phyloP scores from a whole-genome alignment of 495 filamentous ascomycete genomes.

The Melanomma pulvis-pyrius region DNA sequence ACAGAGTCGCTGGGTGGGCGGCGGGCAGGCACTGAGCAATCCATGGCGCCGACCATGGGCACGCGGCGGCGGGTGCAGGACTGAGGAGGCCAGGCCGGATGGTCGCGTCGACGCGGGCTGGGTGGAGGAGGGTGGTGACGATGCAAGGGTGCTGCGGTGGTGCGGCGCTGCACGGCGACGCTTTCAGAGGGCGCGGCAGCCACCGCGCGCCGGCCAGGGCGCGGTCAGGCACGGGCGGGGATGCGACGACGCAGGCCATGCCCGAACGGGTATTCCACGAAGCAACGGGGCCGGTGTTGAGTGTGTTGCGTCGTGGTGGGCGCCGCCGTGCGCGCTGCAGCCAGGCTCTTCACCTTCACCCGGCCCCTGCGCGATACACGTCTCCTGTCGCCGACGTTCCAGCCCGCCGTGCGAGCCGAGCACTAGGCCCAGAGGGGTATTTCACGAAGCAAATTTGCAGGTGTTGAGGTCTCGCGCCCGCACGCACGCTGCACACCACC shows the following conservation, averaged over 20 bases:
- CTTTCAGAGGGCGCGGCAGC: constrained; percentile 4
- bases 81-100: not conserved
- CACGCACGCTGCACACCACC: not conserved
- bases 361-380: not conserved
- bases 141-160: constrained; percentile 13
- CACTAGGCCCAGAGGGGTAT: constrained; percentile 4
- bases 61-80: not conserved
- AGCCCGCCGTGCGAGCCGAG: not conserved
- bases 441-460: constrained; percentile 4
- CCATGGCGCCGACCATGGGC: constrained; percentile 12
- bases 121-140: constrained; percentile 4
- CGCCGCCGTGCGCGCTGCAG: constrained; percentile 6
- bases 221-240: constrained; percentile 13
- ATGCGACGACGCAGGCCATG: constrained; percentile 11
- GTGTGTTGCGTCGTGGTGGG: not conserved
- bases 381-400: not conserved
- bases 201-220: constrained; percentile 14
- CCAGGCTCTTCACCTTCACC: not conserved
- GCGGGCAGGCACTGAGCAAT: constrained; percentile 31
- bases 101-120: not conserved
- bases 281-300: constrained; percentile 24
- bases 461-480: constrained; percentile 13
- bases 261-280: constrained; percentile 27
- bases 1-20: constrained; percentile 14
- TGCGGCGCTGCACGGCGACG: constrained; percentile 25